Base-by-base conservation (phyloP, 768 basidiomycete genomes). In the Podaxis pistillaris region DNA sequence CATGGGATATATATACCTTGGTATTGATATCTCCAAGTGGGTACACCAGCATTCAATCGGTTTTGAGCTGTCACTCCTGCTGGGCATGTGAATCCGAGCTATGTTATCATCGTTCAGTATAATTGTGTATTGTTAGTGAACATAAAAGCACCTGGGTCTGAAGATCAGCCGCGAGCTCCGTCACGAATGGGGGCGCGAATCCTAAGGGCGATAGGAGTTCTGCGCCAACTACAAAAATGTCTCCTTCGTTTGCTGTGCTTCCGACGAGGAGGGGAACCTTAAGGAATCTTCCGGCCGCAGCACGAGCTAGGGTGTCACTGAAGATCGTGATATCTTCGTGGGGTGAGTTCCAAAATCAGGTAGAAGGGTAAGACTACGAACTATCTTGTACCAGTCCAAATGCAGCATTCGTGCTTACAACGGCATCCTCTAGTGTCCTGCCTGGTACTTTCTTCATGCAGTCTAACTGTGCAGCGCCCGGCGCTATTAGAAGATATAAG, bases 401-500 rank as follows among this genome's bases (percentile, higher is more conserved):
- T 4, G 62, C 60, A 7, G 66, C 54, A 51, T 69, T 71, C 0
- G 72, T 71, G 28, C 62, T 72, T 44, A 74, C 70, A 1, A 76
- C 74, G 0, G 74, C 75, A 58, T 74, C 68, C 53, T 76, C 73
- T 15, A 79, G 62, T 28, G 65, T 72, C 9, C 67, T 66, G 60
- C 60, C 68, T 13, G 76, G 70, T 4, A 75, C 70, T 12, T 66
- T 64, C 62, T 76, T 70, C 78, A 78, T 78, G 58, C 78, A 79
- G 9, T 69, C 52, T 5, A 78, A 59, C 53, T 79, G 78, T 15
- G 70, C 66, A 22, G 67, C 67, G 56, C 72, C 67, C 11, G 70
- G 63, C 24, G 53, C 68, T 68, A 58, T 6, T 36, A 5, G 26
- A 9, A 46, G 30, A 33, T 19, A 33, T 46, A 19, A 49, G 59